These are phyloP conservation scores for Rhizopus arrhizus DNA, from an alignment of 371 early-diverging fungal species.

Conservation along the genomic window DNA sequence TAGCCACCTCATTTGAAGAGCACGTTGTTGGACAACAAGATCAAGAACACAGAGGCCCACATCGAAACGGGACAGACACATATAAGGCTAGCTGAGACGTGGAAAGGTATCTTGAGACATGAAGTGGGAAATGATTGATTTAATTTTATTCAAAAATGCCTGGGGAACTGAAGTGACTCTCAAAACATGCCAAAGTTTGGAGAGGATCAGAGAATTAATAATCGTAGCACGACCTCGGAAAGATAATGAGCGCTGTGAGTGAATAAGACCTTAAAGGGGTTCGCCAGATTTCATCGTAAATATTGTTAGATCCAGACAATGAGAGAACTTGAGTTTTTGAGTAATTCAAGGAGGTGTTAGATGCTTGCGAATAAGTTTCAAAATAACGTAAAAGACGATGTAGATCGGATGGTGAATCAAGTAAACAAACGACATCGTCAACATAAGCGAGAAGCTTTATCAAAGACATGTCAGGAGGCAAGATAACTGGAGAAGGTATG, in stretches of 20 bases:
- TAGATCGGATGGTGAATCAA: constrained; percentile 55
- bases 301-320: constrained; percentile 16
- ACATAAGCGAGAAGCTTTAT: constrained; percentile 26
- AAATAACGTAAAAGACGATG: neutral
- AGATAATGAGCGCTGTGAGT: constrained; percentile 2
- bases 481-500: neutral
- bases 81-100: neutral
- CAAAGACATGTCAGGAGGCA: constrained; percentile 4
- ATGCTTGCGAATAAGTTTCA: constrained; percentile 10
- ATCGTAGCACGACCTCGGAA: too few species aligned
- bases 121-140: constrained; percentile 12
- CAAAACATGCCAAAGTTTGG: constrained; percentile 31
- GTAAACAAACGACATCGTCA: constrained; percentile 30
- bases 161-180: constrained; percentile 14
- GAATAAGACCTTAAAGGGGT: constrained; percentile 1
- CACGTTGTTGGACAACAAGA: constrained; percentile 4
- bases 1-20: constrained; percentile 9
- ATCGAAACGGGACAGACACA: neutral
- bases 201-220: constrained; percentile 31
- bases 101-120: constrained; percentile 19
- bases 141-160: neutral
- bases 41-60: constrained; percentile 17
- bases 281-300: constrained; percentile 2
- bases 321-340: constrained; percentile 27
- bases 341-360: constrained; percentile 27